Evolutionary conservation across 257 asterid genomes (phyloP).

Genomic region (Gynochthodes officinalis): DNA sequence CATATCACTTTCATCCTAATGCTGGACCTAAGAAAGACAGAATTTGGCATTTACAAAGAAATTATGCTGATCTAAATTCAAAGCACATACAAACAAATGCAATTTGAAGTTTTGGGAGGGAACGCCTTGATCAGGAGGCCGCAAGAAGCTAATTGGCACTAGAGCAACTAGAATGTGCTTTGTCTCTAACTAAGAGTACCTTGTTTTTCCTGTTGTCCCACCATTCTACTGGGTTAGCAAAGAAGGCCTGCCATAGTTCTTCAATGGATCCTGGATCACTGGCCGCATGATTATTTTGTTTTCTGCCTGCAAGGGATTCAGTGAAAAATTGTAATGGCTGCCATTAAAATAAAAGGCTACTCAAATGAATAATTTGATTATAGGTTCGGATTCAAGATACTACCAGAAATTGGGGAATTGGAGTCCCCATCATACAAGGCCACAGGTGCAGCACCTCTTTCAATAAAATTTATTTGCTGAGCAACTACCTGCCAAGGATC

Average conservation of each 20-base stretch:
- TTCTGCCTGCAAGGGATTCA: conserved; percentile 49
- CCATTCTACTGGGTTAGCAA: conserved; percentile 91
- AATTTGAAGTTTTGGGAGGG: background rate
- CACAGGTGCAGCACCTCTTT: conserved; percentile 46
- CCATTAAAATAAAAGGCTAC: background rate
- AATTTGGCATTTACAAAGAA: background rate
- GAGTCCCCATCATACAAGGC: conserved; percentile 60
- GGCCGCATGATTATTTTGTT: conserved; percentile 38
- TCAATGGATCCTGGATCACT: conserved; percentile 66
- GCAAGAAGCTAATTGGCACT: background rate
- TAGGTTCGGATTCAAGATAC: background rate
- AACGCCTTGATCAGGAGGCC: background rate
- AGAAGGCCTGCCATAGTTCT: conserved; percentile 97
- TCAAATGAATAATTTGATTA: background rate
- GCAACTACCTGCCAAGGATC: conserved; percentile 68
- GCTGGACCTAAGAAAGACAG: background rate
- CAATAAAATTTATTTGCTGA: conserved; percentile 78
- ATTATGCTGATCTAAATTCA: background rate
- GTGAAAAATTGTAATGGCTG: background rate
- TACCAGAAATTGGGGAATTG: conserved; percentile 40
- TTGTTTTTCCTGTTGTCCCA: conserved; percentile 98
- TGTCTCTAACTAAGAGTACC: conserved; percentile 36
- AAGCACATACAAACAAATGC: background rate
- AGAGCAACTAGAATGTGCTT: background rate
- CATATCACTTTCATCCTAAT: background rate